Conservation (phyloP, 2,329 filamentous ascomycete species). For the Allantophomopsis lycopodina region DNA sequence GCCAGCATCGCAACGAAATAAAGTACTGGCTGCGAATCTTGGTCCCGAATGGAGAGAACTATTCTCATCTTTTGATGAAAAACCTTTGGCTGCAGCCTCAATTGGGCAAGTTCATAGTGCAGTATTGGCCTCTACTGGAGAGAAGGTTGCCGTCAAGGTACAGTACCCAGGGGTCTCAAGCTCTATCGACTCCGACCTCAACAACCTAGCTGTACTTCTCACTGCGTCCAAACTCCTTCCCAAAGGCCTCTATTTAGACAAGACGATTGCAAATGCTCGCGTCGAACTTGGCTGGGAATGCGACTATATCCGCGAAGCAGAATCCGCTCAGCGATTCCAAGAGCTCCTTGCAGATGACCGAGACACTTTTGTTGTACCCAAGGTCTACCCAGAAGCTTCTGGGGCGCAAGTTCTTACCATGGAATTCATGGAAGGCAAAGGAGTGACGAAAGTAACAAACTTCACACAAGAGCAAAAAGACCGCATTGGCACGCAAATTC, state of each 20-base stretch:
- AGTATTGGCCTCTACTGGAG: slow-evolving; percentile 58
- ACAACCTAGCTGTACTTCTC: slow-evolving; percentile 81
- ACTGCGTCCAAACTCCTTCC: slow-evolving; percentile 84
- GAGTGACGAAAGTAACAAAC: slow-evolving; percentile 65
- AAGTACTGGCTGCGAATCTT: slow-evolving; percentile 66
- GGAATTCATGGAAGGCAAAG: slow-evolving; percentile 76
- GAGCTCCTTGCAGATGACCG: slow-evolving; percentile 62
- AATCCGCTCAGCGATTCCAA: slow-evolving; percentile 64
- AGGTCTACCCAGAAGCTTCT: slow-evolving; percentile 64
- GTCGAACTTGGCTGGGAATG: slow-evolving; percentile 94
- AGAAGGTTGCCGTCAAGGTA: slow-evolving; percentile 83
- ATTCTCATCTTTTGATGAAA: slow-evolving; percentile 76
- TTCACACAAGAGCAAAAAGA: slow-evolving; percentile 77
- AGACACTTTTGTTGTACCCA: slow-evolving; percentile 66
- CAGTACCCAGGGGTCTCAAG: slow-evolving; percentile 94
- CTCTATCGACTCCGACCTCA: slow-evolving; percentile 93
- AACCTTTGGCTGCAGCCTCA: slow-evolving; percentile 86
- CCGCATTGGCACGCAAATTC: slow-evolving; percentile 91
- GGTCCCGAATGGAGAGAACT: slow-evolving; percentile 74
- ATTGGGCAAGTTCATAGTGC: slow-evolving; percentile 94
- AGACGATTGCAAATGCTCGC: slow-evolving; percentile 91
- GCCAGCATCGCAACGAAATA: slow-evolving; percentile 84
- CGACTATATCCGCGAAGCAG: slow-evolving; percentile 82
- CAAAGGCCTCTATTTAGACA: slow-evolving; percentile 85
- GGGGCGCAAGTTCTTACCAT: slow-evolving; percentile 84